Evolutionary conservation across 2,329 filamentous ascomycete species (phyloP).

Genomic region (Aspergillus phoenicis): DNA sequence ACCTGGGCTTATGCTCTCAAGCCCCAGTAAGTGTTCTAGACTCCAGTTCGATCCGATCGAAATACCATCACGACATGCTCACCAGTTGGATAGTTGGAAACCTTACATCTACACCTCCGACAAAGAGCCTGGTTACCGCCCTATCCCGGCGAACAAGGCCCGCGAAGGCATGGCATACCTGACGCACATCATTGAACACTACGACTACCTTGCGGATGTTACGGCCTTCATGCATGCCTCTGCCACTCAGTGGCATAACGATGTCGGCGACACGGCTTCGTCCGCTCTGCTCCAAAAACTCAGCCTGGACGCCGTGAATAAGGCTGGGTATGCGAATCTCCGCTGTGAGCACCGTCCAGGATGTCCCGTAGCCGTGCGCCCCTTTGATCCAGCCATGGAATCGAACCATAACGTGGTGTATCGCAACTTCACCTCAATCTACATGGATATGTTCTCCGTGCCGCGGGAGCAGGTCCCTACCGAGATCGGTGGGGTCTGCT

Average conservation of each 20-base stretch:
- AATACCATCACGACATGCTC: neutral
- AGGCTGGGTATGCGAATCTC: constrained; percentile 39
- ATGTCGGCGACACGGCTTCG: constrained; percentile 26
- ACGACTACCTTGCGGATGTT: constrained; percentile 60
- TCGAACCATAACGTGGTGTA: constrained; percentile 24
- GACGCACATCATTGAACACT: constrained; percentile 64
- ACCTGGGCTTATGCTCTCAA: constrained; percentile 9
- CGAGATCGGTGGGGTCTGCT: constrained; percentile 22
- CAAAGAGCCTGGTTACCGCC: constrained; percentile 17
- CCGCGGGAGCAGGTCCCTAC: constrained; percentile 7
- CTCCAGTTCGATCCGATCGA: neutral
- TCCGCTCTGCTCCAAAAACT: constrained; percentile 26
- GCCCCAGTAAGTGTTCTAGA: constrained; percentile 7
- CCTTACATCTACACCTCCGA: constrained; percentile 28
- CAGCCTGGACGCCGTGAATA: constrained; percentile 32
- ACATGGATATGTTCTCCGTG: constrained; percentile 18
- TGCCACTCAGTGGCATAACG: constrained; percentile 31
- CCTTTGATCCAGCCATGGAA: constrained; percentile 27
- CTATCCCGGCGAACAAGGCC: constrained; percentile 44
- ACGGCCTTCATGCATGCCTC: constrained; percentile 59
- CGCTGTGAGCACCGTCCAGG: constrained; percentile 37
- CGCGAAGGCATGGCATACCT: constrained; percentile 65
- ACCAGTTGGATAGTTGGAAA: constrained; percentile 5
- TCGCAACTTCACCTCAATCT: constrained; percentile 22
- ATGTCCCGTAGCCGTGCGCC: constrained; percentile 38